Conservation (phyloP, 1,284 basidiomycete genomes). For the Ganoderma leucocontextum region DNA sequence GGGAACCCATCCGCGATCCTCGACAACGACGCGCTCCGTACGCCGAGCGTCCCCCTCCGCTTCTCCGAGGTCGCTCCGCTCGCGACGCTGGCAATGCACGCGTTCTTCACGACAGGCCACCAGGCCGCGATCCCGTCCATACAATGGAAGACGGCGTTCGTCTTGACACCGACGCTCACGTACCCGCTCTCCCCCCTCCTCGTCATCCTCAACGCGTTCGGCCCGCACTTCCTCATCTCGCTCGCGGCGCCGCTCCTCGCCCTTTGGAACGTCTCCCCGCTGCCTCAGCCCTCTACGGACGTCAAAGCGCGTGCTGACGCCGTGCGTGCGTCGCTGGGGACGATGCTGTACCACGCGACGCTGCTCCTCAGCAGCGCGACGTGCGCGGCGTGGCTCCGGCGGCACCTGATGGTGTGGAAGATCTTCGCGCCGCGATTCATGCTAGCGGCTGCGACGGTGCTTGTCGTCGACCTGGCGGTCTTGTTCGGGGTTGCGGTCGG, state of each 20-base stretch:
- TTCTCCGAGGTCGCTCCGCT: slow-evolving; percentile 80
- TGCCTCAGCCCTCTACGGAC: slow-evolving; percentile 39
- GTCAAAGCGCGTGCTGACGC: slow-evolving; percentile 46
- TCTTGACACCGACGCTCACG: slow-evolving; percentile 70
- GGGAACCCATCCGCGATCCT: slow-evolving; percentile 55
- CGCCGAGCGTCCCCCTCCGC: slow-evolving; percentile 47
- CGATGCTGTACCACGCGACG: slow-evolving; percentile 75
- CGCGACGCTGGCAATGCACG: slow-evolving; percentile 77
- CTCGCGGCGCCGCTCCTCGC: slow-evolving; percentile 79
- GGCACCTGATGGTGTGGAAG: slow-evolving; percentile 99
- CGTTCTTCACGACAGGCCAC: slow-evolving; percentile 92
- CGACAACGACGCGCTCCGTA: slow-evolving; percentile 40
- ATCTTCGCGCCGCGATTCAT: slow-evolving; percentile 97
- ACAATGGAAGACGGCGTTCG: slow-evolving; percentile 96
- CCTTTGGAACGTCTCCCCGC: slow-evolving; percentile 89
- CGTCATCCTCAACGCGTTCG: slow-evolving; percentile 86
- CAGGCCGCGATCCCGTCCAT: slow-evolving; percentile 90
- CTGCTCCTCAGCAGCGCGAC: slow-evolving; percentile 78
- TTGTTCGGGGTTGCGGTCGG: slow-evolving; percentile 57
- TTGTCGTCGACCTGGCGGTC: slow-evolving; percentile 65
- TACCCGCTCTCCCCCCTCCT: slow-evolving; percentile 84
- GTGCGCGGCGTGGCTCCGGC: slow-evolving; percentile 79
- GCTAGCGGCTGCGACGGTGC: slow-evolving; percentile 64
- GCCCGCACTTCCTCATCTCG: slow-evolving; percentile 72
- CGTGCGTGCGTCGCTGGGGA: slow-evolving; percentile 63